Base-by-base conservation (phyloP, 768 basidiomycete species). In the Phaeotremella fagi region DNA sequence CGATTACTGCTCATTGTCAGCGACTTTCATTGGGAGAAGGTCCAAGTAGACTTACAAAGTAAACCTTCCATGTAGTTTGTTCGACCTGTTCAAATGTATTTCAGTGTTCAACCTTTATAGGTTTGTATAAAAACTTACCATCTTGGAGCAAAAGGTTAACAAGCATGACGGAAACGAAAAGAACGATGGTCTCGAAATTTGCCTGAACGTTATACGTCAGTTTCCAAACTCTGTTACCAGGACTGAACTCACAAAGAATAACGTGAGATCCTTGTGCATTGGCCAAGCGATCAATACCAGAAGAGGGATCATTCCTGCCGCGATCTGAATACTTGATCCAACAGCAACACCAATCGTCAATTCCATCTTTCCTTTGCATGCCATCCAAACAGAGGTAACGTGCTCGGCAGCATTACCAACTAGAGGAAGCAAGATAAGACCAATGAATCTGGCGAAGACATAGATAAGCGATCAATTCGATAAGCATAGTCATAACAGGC, bases 1-100 rank as follows among this genome's bases (percentile, higher is more conserved):
- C 79, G 50, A 82, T 75, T 46, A 74, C 72, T 73, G 51, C 12
- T n/a, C 53, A 45, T 51, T 64, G 41, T 26, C 26, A 58, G 28
- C n/a, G n/a, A n/a, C n/a, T n/a, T n/a, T n/a, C n/a, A n/a, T n/a
- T n/a, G n/a, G n/a, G n/a, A n/a, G n/a, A n/a, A n/a, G n/a, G n/a
- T n/a, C 31, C 9, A 33, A 7, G 2, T n/a, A 16, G 22, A 66
- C 69, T 37, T 48, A 76, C 87, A 60, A 66, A 91, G 86, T 37
- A 89, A 71, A 28, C 91, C 91, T 76, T 92, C 90, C 85, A 94
- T 87, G 68, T 89, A 91, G 67, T 92, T 91, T 15, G 86, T 85
- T 64, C 85, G 85, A 41, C 90, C 90, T 58, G 88, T 86, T 76
- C 83, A 82, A 61, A 7, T 43, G 20, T 18, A 18, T 41, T n/a